These are phyloP conservation scores for Oryza glumipatula DNA, from an alignment of 176 grass and related monocot genomes.

Conservation along the genomic window DNA sequence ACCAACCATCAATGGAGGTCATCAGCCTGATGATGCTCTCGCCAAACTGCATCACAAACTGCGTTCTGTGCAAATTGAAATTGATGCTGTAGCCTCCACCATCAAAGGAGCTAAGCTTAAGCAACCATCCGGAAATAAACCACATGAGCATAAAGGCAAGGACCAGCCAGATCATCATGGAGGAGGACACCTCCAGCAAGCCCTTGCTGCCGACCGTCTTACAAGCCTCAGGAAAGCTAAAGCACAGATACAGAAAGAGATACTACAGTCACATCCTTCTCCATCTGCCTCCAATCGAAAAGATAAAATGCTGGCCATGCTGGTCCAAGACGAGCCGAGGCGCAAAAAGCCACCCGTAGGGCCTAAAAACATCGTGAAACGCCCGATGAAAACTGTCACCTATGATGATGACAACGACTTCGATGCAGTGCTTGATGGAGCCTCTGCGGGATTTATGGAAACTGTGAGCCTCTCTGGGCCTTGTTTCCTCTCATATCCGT, in stretches of 20 bases:
- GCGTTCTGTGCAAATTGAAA: constrained; percentile 72
- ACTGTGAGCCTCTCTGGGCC: constrained; percentile 52
- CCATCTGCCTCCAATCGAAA: constrained; percentile 16
- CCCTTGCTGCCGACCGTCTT: constrained; percentile 78
- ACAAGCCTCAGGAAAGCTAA: constrained; percentile 79
- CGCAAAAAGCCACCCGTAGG: constrained; percentile 44
- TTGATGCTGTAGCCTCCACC: constrained; percentile 78
- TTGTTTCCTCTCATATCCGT: not conserved
- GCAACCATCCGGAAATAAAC: constrained; percentile 1
- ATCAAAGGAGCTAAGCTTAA: constrained; percentile 44
- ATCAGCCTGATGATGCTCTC: constrained; percentile 31
- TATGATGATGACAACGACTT: constrained; percentile 81
- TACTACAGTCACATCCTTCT: constrained; percentile 43
- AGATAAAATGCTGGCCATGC: constrained; percentile 53
- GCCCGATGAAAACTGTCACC: constrained; percentile 55
- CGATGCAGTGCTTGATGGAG: constrained; percentile 74
- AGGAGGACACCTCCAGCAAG: constrained; percentile 67
- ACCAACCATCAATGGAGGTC: not conserved
- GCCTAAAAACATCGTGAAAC: constrained; percentile 35
- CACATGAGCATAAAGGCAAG: constrained; percentile 26
- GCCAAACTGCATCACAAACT: constrained; percentile 68
- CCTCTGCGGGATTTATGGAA: constrained; percentile 88
- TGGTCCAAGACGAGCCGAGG: constrained; percentile 66
- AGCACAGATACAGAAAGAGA: constrained; percentile 74
- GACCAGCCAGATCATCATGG: not conserved